A percentile compares a stretch with the other conserved stretches of the same genome.
phyloP scores from a whole-genome alignment of 2,329 filamentous ascomycete species.

The Calonectria naviculata region DNA sequence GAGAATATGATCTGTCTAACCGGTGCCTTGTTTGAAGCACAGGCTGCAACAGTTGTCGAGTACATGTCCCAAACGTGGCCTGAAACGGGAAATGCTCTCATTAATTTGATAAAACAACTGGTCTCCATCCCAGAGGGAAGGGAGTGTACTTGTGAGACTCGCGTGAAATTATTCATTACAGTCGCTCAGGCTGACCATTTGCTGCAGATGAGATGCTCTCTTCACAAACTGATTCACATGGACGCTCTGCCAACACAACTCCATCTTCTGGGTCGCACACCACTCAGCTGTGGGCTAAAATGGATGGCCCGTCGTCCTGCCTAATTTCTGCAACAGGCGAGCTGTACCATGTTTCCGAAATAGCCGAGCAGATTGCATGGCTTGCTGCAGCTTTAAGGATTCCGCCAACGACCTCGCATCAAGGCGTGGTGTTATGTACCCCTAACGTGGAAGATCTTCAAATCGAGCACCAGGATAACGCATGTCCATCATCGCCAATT shows the following conservation, averaged over 20 bases:
- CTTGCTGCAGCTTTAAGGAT: neutral
- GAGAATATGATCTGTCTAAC: neutral
- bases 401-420: neutral
- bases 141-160: neutral
- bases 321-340: neutral
- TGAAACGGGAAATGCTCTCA: neutral
- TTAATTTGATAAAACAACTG: neutral
- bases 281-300: neutral
- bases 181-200: neutral
- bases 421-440: neutral
- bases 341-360: neutral
- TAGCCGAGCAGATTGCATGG: slow-evolving; percentile 23
- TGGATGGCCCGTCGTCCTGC: neutral
- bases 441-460: neutral
- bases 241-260: no score
- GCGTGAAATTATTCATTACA: neutral
- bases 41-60: neutral
- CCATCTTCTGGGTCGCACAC: no score
- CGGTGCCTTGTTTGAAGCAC: neutral
- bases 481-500: neutral
- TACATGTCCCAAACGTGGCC: neutral
- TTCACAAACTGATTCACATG: neutral
- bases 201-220: neutral
- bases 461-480: neutral
- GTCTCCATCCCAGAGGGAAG: neutral